phyloP scores from a whole-genome alignment of 1,139 yeast species.

The Sugiyamaella novakii region DNA sequence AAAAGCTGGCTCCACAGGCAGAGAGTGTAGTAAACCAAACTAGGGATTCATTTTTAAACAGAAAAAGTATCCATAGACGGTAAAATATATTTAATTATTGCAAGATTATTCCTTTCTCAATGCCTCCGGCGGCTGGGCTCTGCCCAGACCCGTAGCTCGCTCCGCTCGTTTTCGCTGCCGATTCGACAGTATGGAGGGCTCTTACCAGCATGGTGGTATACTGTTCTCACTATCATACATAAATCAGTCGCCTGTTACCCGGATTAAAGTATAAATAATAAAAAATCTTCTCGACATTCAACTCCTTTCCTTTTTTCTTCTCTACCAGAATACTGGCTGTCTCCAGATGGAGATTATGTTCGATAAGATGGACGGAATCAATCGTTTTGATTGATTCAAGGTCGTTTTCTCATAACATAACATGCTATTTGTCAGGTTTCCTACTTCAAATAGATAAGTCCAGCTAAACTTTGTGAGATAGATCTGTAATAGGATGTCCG shows the following conservation, averaged over 20 bases:
- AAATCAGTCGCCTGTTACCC: too few relatives aligned
- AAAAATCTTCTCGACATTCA: not conserved
- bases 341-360: slow-evolving; percentile 15
- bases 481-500: slow-evolving; percentile 18
- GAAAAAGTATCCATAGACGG: slow-evolving; percentile 14
- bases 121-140: not conserved
- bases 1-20: slow-evolving; percentile 14
- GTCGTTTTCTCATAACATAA: slow-evolving; percentile 12
- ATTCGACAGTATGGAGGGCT: too few relatives aligned
- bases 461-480: slow-evolving; percentile 17
- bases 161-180: not conserved
- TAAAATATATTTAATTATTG: not conserved
- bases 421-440: slow-evolving; percentile 11
- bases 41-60: slow-evolving; percentile 12
- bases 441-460: slow-evolving; percentile 14
- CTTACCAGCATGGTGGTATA: too few relatives aligned
- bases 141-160: slow-evolving; percentile 1
- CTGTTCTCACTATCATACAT: too few relatives aligned
- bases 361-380: slow-evolving; percentile 6
- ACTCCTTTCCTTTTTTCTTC: slow-evolving; percentile 1
- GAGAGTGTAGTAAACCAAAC: slow-evolving; percentile 11
- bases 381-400: slow-evolving; percentile 11
- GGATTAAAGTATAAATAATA: too few relatives aligned
- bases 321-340: slow-evolving; percentile 18
- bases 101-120: too few relatives aligned